Evolutionary conservation across 331 rosid genomes (phyloP), one percentile per base, ranked within the genome.

Genomic region (Malus hybrid): DNA sequence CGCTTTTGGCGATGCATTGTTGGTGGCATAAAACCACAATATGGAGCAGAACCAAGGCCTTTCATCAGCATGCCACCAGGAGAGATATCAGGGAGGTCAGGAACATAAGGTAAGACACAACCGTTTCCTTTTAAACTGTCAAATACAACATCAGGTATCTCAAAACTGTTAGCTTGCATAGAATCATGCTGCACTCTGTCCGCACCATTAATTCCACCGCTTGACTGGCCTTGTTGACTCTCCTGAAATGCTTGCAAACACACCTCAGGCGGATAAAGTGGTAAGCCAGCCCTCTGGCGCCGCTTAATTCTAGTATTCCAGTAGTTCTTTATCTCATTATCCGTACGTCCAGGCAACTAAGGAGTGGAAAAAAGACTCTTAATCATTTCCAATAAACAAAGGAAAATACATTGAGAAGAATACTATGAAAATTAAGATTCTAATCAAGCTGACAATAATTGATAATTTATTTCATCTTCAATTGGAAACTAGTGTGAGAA

Each of bases 291-390:
- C 70, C 99, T 88, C 71, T 90, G 93, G 61, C 91, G 89, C 76
- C 97, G 87, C 90, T 95, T 95, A 70, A 89, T 82, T 69, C 99
- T 93, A 72, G 99, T 92, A 80, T 95, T 95, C 99, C 99, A 95
- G 86, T 90, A 95, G 82, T 95, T 95, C 89, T 95, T 95, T 80
- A 95, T 95, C 88, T 95, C 99, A 71, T 95, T 95, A 85, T 95
- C 99, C 3, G 99, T 95, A 55, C 99, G 99, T 55, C 99, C 99
- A 57, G 97, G 97, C 78, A 95, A 85, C 99, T 95, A 74, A 83
- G 68, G 73, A 71, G 82, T 73, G 74, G 10, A 83, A 71, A 82
- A 83, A 62, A 70, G 80, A 78, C 20, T 10, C 68, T 75, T 24
- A 62, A 76, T 27, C 60, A 77, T n/a, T 64, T 66, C 61, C 55